These are phyloP conservation scores for Boeremia exigua DNA, from an alignment of 2,329 filamentous ascomycete species.

Conservation along the genomic window DNA sequence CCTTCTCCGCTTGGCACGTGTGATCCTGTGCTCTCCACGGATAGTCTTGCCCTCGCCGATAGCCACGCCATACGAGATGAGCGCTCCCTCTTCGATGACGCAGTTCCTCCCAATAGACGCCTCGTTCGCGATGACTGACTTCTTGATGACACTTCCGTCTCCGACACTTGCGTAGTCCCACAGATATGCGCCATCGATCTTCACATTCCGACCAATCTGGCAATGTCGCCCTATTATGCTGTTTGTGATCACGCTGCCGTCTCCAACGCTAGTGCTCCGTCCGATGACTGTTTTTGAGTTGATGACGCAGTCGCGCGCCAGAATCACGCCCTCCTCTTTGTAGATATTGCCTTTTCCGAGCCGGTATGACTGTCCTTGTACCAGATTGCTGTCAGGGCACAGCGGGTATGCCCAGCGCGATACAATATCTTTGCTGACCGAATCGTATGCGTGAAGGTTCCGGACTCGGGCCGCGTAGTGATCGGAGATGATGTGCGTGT, in stretches of 20 bases:
- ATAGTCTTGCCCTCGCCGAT: slow-evolving; percentile 67
- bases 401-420: slow-evolving; percentile 87
- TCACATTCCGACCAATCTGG: slow-evolving; percentile 83
- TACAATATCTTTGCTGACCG: slow-evolving; percentile 85
- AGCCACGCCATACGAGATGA: slow-evolving; percentile 79
- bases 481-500: slow-evolving; percentile 82
- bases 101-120: slow-evolving; percentile 74
- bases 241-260: slow-evolving; percentile 71
- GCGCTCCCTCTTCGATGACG: slow-evolving; percentile 71
- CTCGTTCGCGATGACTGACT: slow-evolving; percentile 77
- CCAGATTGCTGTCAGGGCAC: slow-evolving; percentile 85
- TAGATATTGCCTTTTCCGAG: slow-evolving; percentile 73
- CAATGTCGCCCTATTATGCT: slow-evolving; percentile 85
- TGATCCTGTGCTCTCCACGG: slow-evolving; percentile 53
- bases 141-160: slow-evolving; percentile 72
- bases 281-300: slow-evolving; percentile 77
- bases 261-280: slow-evolving; percentile 74
- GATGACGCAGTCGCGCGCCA: slow-evolving; percentile 75
- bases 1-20: slow-evolving; percentile 53
- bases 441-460: slow-evolving; percentile 88
- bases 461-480: slow-evolving; percentile 86
- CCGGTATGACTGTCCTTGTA: slow-evolving; percentile 78
- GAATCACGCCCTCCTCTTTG: slow-evolving; percentile 76
- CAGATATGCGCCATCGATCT: slow-evolving; percentile 79
- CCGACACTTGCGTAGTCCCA: slow-evolving; percentile 85